Percentiles rank a stretch among this genome's conserved stretches.
These are phyloP conservation scores for Aurifilum marmelostoma DNA, from an alignment of 2,329 filamentous ascomycete species.

Conservation along the genomic window DNA sequence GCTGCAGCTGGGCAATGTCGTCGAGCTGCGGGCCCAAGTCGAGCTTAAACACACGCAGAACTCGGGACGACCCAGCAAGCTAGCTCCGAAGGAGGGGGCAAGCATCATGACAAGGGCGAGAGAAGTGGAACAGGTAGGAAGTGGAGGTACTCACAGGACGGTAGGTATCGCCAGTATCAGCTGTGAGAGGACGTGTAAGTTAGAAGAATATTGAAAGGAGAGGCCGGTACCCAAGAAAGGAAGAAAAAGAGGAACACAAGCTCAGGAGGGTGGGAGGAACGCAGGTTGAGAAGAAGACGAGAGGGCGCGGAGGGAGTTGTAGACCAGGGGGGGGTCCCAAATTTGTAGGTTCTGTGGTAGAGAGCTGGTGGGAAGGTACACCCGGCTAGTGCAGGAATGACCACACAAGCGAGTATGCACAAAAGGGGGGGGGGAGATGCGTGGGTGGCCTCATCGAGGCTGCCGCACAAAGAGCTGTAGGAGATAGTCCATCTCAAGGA, in stretches of 20 bases:
- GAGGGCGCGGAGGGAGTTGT: constrained; percentile 26
- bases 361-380: constrained; percentile 24
- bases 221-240: constrained; percentile 11
- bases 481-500: constrained; percentile 14
- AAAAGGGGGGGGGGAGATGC: constrained; percentile 15
- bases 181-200: constrained; percentile 47
- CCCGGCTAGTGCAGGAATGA: constrained; percentile 26
- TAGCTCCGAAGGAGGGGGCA: not conserved
- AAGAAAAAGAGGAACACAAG: constrained; percentile 6
- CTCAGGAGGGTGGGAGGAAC: constrained; percentile 16
- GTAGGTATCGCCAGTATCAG: constrained; percentile 64
- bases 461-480: constrained; percentile 14
- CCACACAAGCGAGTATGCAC: constrained; percentile 24
- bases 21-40: constrained; percentile 11
- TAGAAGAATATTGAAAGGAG: constrained; percentile 41
- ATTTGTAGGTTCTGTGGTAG: constrained; percentile 28
- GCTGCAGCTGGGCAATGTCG: not conserved
- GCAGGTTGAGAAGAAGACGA: constrained; percentile 18
- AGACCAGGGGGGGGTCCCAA: constrained; percentile 13
- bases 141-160: constrained; percentile 55
- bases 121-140: constrained; percentile 3
- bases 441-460: constrained; percentile 16
- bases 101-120: not conserved
- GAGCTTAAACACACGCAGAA: not conserved
- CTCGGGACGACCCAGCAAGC: not conserved